Percentiles rank a stretch among this genome's conserved stretches.
These are phyloP conservation scores for Penicillium nucicola DNA, from an alignment of 495 filamentous ascomycete species.

Conservation along the genomic window DNA sequence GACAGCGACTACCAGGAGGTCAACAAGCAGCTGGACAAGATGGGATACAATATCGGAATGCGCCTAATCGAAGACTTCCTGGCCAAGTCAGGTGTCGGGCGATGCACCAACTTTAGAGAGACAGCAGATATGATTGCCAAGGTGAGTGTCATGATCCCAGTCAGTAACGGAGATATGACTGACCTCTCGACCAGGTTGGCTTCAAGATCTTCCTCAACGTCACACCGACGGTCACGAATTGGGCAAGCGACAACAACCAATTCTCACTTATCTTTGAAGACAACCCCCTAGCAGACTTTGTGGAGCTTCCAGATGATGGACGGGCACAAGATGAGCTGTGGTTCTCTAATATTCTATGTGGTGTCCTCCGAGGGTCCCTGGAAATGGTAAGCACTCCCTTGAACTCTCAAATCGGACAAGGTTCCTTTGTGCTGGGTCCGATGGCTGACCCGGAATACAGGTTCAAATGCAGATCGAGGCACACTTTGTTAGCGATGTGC, in stretches of 20 bases:
- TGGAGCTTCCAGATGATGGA: constrained; percentile 94
- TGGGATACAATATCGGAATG: constrained; percentile 98
- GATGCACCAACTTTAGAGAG: constrained; percentile 90
- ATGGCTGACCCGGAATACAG: constrained; percentile 39
- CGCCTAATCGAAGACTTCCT: constrained; percentile 97
- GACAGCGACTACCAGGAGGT: constrained; percentile 87
- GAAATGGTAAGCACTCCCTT: constrained; percentile 71
- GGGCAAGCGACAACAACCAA: constrained; percentile 92
- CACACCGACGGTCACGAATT: constrained; percentile 91
- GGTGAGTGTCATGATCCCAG: constrained; percentile 43
- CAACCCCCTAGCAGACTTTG: constrained; percentile 95
- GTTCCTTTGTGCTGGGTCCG: constrained; percentile 10
- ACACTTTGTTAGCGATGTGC: constrained; percentile 91
- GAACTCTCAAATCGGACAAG: not conserved
- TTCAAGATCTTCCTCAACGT: constrained; percentile 99
- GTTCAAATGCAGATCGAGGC: constrained; percentile 99
- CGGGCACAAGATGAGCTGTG: constrained; percentile 94
- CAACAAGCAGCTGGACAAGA: constrained; percentile 96
- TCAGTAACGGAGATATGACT: not conserved
- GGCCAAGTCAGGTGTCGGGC: constrained; percentile 83
- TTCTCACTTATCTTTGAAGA: constrained; percentile 96
- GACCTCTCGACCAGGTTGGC: constrained; percentile 63
- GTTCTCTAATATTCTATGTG: constrained; percentile 97
- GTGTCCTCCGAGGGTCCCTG: constrained; percentile 81
- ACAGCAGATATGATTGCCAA: constrained; percentile 96